Conservation (phyloP, 805 yeast species). For the Wickerhamomyces pijperi region DNA sequence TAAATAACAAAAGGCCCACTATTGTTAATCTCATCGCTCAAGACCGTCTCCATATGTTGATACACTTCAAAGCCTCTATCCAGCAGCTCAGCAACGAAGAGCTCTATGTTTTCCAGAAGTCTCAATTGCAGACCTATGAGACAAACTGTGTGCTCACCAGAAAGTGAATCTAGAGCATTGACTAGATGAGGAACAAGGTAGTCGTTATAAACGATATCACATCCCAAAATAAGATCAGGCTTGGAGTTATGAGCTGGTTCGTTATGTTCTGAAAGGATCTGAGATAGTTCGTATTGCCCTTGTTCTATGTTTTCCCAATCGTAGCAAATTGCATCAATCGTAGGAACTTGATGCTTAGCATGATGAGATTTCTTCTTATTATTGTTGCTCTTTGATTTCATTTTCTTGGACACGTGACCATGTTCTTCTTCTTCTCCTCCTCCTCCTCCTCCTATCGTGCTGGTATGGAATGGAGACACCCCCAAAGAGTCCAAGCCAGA, state of each 20-base stretch:
- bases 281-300: constrained; percentile 20
- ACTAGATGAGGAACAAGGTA: constrained; percentile 41
- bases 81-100: constrained; percentile 27
- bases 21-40: constrained; percentile 22
- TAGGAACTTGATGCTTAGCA: neutral
- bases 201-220: constrained; percentile 59
- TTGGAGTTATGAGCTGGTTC: no score
- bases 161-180: constrained; percentile 26
- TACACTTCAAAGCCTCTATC: constrained; percentile 24
- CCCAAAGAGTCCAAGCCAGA: constrained; percentile 16
- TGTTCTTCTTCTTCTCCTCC: neutral
- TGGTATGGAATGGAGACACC: constrained; percentile 7
- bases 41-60: constrained; percentile 20
- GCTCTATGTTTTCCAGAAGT: constrained; percentile 36
- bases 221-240: constrained; percentile 44
- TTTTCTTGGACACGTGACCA: neutral
- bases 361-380: no score
- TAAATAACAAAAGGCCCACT: constrained; percentile 38
- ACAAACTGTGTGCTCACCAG: constrained; percentile 24
- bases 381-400: no score
- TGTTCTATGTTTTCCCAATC: constrained; percentile 49
- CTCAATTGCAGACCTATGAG: constrained; percentile 44
- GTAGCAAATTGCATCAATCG: constrained; percentile 35
- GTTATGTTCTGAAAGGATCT: no score
- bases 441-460: constrained; percentile 10